Evolutionary conservation across 768 basidiomycete genomes (phyloP).

Genomic region (Suillus americanus): DNA sequence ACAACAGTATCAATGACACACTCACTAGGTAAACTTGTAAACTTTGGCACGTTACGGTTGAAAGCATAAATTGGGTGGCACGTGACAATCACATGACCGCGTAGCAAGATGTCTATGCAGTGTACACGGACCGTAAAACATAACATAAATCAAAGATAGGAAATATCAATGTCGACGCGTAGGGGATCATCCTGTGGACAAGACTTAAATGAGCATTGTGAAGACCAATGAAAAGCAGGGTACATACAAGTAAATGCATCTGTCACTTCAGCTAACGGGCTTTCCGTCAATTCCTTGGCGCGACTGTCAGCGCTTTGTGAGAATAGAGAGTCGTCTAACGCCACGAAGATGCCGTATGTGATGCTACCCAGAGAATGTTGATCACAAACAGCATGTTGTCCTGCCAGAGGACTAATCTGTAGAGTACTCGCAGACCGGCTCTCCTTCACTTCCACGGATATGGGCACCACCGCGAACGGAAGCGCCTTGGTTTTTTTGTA

Average conservation of each 20-base stretch:
- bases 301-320: conserved; percentile 2
- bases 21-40: not conserved
- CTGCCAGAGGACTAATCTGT: not conserved
- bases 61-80: not conserved
- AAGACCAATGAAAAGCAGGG: not conserved
- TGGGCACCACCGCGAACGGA: not conserved
- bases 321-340: not conserved
- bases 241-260: conserved; percentile 8
- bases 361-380: not conserved
- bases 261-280: conserved; percentile 11
- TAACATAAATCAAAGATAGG: not conserved
- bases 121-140: not conserved
- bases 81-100: conserved; percentile 7
- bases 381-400: not conserved
- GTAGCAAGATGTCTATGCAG: no score
- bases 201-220: not conserved
- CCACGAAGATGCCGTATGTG: not conserved
- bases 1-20: not conserved
- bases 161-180: not conserved
- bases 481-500: not conserved
- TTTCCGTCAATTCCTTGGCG: conserved; percentile 14
- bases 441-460: not conserved
- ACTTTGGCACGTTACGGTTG: not conserved
- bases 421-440: not conserved
- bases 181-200: not conserved